phyloP scores from a whole-genome alignment of 2,329 filamentous ascomycete genomes.

The Diaporthe ilicicola region DNA sequence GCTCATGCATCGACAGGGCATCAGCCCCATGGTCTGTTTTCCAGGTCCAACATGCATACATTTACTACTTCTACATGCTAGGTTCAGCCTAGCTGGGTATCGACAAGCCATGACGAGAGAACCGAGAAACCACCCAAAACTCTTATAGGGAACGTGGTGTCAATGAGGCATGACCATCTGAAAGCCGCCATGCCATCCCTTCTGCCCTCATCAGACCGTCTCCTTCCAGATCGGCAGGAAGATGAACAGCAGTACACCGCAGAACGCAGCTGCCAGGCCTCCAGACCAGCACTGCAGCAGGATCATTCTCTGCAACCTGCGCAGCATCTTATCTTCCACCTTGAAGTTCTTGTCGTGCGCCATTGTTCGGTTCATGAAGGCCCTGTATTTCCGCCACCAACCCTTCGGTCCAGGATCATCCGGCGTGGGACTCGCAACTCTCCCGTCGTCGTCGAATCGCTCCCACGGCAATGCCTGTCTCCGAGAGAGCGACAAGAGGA shows the following conservation, averaged over 20 bases:
- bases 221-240: constrained; percentile 54
- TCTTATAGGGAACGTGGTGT: not conserved
- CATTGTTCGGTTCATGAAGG: constrained; percentile 24
- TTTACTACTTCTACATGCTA: constrained; percentile 10
- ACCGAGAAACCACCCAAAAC: constrained; percentile 2
- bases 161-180: not conserved
- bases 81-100: constrained; percentile 17
- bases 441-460: constrained; percentile 50
- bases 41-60: not conserved
- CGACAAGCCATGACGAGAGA: constrained; percentile 2
- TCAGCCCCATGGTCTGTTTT: not conserved
- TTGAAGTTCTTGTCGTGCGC: constrained; percentile 44
- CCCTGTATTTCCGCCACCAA: constrained; percentile 15
- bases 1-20: not conserved
- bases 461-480: constrained; percentile 58
- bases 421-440: not conserved
- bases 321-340: constrained; percentile 53
- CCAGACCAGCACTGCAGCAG: constrained; percentile 51
- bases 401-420: constrained; percentile 15
- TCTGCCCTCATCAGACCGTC: constrained; percentile 36
- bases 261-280: constrained; percentile 47
- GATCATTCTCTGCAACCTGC: constrained; percentile 54
- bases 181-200: not conserved
- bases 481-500: constrained; percentile 54
- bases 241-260: constrained; percentile 50